Conservation (phyloP, 106 monocot species). For the Phalaenopsis equestris region DNA sequence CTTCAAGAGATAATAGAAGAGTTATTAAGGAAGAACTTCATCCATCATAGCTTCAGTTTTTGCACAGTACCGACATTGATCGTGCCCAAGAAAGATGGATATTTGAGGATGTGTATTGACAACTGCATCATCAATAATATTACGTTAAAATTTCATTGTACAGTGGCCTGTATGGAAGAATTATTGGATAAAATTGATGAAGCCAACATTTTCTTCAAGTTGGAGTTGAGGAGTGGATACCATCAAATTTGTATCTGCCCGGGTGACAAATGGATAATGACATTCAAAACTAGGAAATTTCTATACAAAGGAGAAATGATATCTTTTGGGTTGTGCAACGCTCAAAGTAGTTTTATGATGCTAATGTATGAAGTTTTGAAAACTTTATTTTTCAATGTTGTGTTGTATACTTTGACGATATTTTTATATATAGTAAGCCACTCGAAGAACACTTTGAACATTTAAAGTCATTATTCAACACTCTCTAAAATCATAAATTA, state of each 20-base stretch:
- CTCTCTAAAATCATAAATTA: background rate
- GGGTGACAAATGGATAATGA: conserved; percentile 3
- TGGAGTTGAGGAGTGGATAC: background rate
- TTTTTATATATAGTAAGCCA: background rate
- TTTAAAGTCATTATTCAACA: background rate
- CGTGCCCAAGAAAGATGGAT: too few relatives aligned
- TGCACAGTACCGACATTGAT: too few relatives aligned
- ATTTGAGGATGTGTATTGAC: too few relatives aligned
- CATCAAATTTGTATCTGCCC: conserved; percentile 5
- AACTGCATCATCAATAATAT: too few relatives aligned
- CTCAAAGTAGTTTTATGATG: background rate
- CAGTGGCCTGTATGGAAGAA: too few relatives aligned
- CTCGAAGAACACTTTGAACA: background rate
- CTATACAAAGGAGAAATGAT: background rate
- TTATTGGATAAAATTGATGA: too few relatives aligned
- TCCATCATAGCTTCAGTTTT: too few relatives aligned
- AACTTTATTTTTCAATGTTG: background rate
- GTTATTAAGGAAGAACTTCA: too few relatives aligned
- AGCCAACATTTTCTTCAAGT: too few relatives aligned
- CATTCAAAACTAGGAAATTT: conserved; percentile 3
- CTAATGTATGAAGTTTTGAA: background rate
- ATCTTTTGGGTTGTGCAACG: background rate
- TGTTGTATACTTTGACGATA: conserved; percentile 11
- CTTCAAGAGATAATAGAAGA: too few relatives aligned
- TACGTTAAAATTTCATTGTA: too few relatives aligned